phyloP scores from a whole-genome alignment of 164 flowering plant species.

The Protea cynaroides region DNA sequence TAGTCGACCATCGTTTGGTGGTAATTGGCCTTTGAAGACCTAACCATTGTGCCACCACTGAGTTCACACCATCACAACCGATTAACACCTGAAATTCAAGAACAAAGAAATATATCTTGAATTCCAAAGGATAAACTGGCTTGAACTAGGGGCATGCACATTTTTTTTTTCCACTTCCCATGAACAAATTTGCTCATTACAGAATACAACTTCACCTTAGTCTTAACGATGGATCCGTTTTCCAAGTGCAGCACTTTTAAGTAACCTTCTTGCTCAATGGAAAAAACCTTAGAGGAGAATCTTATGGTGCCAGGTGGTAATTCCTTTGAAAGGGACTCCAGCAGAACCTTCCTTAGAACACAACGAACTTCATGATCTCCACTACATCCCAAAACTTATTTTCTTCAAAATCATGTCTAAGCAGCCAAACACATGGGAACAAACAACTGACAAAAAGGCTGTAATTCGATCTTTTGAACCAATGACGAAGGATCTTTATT shows the following conservation, averaged over 20 bases:
- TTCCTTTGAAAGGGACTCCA: constrained; percentile 50
- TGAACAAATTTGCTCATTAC: too few species aligned
- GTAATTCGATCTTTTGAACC: too few species aligned
- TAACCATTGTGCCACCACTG: constrained; percentile 40
- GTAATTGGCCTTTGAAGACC: constrained; percentile 31
- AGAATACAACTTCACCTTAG: constrained; percentile 42
- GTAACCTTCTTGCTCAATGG: constrained; percentile 44
- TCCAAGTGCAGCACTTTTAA: constrained; percentile 60
- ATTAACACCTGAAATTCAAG: constrained; percentile 22
- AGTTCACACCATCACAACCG: constrained; percentile 57
- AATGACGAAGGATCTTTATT: too few species aligned
- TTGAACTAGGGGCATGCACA: neutral
- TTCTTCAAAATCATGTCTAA: too few species aligned
- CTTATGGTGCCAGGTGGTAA: constrained; percentile 70
- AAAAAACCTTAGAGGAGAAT: constrained; percentile 63
- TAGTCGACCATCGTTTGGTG: constrained; percentile 35
- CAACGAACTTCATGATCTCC: constrained; percentile 46
- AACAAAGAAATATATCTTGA: too few species aligned
- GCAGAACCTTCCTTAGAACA: constrained; percentile 39
- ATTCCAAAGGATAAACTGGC: constrained; percentile 1
- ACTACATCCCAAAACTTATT: constrained; percentile 16
- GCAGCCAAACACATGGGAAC: too few species aligned
- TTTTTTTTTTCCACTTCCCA: neutral
- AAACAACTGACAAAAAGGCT: too few species aligned
- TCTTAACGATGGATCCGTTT: constrained; percentile 52